Evolutionary conservation across 2,329 filamentous ascomycete species (phyloP), one percentile per base, ranked within the genome.

Genomic region (Decorospora gaudefroyi): DNA sequence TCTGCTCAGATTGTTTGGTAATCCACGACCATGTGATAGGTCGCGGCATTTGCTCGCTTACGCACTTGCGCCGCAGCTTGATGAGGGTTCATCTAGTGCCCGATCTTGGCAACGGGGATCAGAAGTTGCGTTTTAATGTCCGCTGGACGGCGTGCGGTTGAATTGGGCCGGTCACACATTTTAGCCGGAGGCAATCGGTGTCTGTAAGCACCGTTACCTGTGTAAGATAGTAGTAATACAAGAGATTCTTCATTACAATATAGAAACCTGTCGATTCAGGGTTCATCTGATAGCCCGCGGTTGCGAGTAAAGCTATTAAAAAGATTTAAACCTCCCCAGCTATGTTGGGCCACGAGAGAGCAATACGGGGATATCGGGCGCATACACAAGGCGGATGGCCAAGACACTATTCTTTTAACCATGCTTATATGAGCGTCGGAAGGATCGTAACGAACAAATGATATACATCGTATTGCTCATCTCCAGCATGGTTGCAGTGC

Each of bases 31-130:
- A 36, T 7, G 17, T 53, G 55, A 58, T 62, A 54, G 58, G 59
- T 42, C 33, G 31, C 43, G 45, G 51, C 43, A 46, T 42, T 29
- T 59, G 38, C 30, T 37, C 36, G 35, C 49, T 54, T 48, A 45
- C 44, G 29, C 35, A 47, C 43, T 55, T 25, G 44, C 49, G 47
- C 51, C 44, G 39, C 48, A 43, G 10, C 31, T 57, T 51, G 37
- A 59, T 56, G 57, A 45, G 46, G 33, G 34, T 50, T 55, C 46
- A 53, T 57, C 46, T 46, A 51, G 28, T 53, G 38, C 30, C 48
- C 18, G 32, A 26, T 34, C 55, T 58, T 57, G 59, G 60, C 50
- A 49, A 51, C 54, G 52, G 53, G 51, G 51, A 49, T 44, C 29
- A 51, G 33, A 17, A 25, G 28, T 44, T 25, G 39, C 44, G 39